These are phyloP conservation scores for Lanmaoa rubissima DNA, from an alignment of 768 basidiomycete species.

Conservation along the genomic window DNA sequence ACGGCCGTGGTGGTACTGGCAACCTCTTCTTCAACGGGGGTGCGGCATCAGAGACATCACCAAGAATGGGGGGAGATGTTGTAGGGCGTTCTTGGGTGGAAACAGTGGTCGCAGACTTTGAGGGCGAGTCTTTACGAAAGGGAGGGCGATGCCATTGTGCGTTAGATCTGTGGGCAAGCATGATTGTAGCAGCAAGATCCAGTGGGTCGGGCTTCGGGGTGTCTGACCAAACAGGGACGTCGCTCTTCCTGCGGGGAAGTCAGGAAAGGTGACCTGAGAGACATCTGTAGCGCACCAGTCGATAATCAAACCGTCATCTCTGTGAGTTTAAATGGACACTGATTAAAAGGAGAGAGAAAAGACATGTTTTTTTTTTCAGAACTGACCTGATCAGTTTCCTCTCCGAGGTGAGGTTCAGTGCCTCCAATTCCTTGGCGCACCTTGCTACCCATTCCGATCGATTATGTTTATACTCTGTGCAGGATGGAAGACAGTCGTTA, in stretches of 20 bases:
- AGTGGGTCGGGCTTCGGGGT: constrained; percentile 25
- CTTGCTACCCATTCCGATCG: constrained; percentile 21
- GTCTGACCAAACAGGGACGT: constrained; percentile 33
- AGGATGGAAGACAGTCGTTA: constrained; percentile 21
- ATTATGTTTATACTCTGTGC: constrained; percentile 19
- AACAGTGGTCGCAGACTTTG: neutral
- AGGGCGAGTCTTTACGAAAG: neutral
- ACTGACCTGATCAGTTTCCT: constrained; percentile 30
- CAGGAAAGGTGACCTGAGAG: neutral
- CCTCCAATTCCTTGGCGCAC: constrained; percentile 20
- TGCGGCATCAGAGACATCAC: neutral
- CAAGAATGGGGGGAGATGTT: neutral
- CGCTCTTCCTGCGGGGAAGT: constrained; percentile 25
- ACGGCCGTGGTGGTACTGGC: constrained; percentile 22
- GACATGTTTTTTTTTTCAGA: neutral
- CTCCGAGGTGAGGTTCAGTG: constrained; percentile 20
- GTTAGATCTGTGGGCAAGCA: constrained; percentile 26
- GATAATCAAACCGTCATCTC: constrained; percentile 31
- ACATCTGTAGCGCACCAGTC: constrained; percentile 25
- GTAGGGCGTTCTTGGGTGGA: neutral
- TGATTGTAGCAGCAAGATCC: constrained; percentile 30
- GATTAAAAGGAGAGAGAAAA: neutral
- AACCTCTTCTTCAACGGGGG: constrained; percentile 11
- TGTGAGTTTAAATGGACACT: neutral
- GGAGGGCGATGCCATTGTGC: constrained; percentile 10